These are phyloP conservation scores for Calonectria henricotiae DNA, from an alignment of 2,329 filamentous ascomycete genomes.

Conservation along the genomic window DNA sequence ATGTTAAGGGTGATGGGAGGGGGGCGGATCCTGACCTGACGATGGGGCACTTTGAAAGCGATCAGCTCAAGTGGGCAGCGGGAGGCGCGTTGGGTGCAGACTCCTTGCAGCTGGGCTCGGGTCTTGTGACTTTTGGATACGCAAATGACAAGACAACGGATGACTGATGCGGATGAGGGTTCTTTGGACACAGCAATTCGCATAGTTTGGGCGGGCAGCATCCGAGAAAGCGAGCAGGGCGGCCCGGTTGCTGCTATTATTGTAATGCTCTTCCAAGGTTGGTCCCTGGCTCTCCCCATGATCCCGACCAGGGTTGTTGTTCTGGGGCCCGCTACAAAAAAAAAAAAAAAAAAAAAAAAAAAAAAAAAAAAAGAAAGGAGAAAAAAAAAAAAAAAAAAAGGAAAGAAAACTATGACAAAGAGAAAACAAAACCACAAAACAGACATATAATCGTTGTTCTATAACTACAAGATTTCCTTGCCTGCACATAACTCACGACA, in stretches of 20 bases:
- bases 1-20: slow-evolving; percentile 14
- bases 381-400: no score
- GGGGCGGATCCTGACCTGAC: slow-evolving; percentile 11
- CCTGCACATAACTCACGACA: no score
- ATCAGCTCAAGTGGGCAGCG: slow-evolving; percentile 18
- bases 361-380: no score
- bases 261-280: slow-evolving; percentile 1
- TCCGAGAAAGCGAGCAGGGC: slow-evolving; percentile 9
- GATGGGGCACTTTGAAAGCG: slow-evolving; percentile 21
- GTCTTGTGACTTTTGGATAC: slow-evolving; percentile 4
- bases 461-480: no score
- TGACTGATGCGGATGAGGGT: background rate
- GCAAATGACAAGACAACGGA: background rate
- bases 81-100: slow-evolving; percentile 1
- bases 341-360: background rate
- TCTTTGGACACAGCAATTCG: background rate
- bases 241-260: slow-evolving; percentile 11
- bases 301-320: slow-evolving; percentile 21
- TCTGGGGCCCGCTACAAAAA: slow-evolving; percentile 18
- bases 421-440: no score
- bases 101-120: slow-evolving; percentile 3
- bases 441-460: no score
- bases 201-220: slow-evolving; percentile 2
- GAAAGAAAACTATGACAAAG: no score
- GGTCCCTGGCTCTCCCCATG: slow-evolving; percentile 13